Conservation (phyloP, 2,329 filamentous ascomycete genomes). For the Penicillium sp. region DNA sequence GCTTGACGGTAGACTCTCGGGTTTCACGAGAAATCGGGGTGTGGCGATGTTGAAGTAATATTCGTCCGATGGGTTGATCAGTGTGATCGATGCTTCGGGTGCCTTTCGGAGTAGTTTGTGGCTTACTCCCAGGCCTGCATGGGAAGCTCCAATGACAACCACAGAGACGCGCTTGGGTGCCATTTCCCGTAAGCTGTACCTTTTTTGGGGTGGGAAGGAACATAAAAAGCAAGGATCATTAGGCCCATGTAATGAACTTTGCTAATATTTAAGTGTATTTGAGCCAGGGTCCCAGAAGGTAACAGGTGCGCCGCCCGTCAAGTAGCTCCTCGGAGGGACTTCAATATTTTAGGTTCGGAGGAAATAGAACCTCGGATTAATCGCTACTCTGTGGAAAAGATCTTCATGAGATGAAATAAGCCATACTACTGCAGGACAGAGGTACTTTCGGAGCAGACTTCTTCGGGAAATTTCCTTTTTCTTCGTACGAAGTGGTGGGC, state of each 20-base stretch:
- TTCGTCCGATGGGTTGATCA: conserved; percentile 8
- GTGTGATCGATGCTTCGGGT: neutral
- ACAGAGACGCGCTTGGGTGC: neutral
- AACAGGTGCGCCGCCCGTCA: no score
- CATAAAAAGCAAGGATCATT: no score
- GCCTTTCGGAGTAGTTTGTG: conserved; percentile 2
- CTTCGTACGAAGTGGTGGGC: no score
- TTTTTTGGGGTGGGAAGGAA: no score
- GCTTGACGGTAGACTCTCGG: neutral
- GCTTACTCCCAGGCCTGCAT: conserved; percentile 3
- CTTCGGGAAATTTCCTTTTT: no score
- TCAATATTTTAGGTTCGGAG: neutral
- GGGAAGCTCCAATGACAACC: conserved; percentile 8
- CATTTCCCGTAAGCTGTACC: neutral
- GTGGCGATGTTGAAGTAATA: conserved; percentile 11
- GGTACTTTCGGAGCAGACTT: no score
- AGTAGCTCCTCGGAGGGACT: neutral
- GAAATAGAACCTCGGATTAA: neutral
- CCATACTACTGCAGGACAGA: no score
- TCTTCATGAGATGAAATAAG: no score
- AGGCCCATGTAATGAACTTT: no score
- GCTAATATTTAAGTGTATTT: no score
- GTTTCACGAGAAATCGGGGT: conserved; percentile 4
- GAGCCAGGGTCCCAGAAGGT: no score
- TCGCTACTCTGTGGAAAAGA: neutral